These are phyloP conservation scores for Dendrocalamus latiflorus DNA, from an alignment of 202 grass and related monocot genomes.

Conservation along the genomic window DNA sequence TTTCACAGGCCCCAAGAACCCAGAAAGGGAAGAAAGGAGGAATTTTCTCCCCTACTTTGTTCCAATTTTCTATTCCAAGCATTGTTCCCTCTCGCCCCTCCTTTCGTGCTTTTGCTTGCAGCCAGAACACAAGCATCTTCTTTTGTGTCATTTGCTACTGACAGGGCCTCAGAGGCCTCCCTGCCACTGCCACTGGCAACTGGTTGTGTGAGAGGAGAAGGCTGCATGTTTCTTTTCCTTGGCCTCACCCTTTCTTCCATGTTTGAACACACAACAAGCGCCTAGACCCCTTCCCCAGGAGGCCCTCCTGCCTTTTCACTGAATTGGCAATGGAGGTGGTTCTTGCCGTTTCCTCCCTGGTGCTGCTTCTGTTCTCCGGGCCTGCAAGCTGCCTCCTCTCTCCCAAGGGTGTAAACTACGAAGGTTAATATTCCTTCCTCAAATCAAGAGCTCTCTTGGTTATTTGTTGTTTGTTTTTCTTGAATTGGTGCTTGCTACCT, in stretches of 20 bases:
- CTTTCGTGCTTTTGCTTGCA: conserved; percentile 55
- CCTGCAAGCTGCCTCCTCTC: conserved; percentile 64
- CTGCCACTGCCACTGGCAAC: conserved; percentile 32
- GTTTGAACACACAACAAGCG: conserved; percentile 42
- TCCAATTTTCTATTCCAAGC: conserved; percentile 51
- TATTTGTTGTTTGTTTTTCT: background rate
- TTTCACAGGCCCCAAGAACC: conserved; percentile 23
- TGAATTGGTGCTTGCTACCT: conserved; percentile 17
- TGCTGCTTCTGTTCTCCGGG: conserved; percentile 37
- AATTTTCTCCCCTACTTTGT: conserved; percentile 31
- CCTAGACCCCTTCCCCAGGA: conserved; percentile 27
- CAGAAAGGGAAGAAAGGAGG: conserved; percentile 19
- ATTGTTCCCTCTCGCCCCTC: conserved; percentile 52
- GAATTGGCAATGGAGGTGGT: conserved; percentile 50
- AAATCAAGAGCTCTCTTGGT: conserved; percentile 13
- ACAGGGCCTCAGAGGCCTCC: conserved; percentile 36
- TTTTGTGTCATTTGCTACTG: conserved; percentile 85
- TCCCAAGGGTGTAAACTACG: conserved; percentile 87
- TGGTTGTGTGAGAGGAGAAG: conserved; percentile 31
- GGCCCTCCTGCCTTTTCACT: background rate
- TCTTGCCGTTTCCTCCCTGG: conserved; percentile 31
- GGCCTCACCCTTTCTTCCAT: conserved; percentile 44
- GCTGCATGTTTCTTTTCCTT: conserved; percentile 62
- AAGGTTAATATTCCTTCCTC: conserved; percentile 36
- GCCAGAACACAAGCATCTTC: conserved; percentile 70